Evolutionary conservation across 495 filamentous ascomycete genomes (phyloP).

Genomic region (Penicillium dipodomyicola): DNA sequence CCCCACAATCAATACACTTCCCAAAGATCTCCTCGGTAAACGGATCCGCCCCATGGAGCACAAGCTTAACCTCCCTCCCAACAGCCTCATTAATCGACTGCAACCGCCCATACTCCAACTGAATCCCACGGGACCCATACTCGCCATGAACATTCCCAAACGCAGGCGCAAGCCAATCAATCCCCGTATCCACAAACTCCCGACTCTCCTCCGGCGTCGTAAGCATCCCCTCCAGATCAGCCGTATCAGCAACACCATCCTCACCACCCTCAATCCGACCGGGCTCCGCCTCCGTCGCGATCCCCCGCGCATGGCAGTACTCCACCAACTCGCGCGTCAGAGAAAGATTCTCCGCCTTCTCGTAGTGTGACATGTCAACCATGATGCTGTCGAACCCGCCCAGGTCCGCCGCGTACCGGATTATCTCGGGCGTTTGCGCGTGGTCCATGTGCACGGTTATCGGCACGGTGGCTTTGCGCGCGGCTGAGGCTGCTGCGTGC

Average conservation of each 20-base stretch:
- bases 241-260: conserved; percentile 77
- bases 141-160: conserved; percentile 87
- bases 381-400: conserved; percentile 77
- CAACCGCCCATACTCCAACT: conserved; percentile 70
- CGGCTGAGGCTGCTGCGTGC: conserved; percentile 62
- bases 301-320: conserved; percentile 73
- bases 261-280: conserved; percentile 82
- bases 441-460: conserved; percentile 77
- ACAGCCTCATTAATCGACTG: conserved; percentile 60
- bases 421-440: conserved; percentile 68
- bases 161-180: conserved; percentile 79
- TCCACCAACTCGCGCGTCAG: conserved; percentile 66
- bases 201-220: conserved; percentile 76
- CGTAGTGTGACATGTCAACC: conserved; percentile 81
- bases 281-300: conserved; percentile 77
- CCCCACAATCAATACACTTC: conserved; percentile 66
- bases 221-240: conserved; percentile 67
- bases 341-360: conserved; percentile 75
- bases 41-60: conserved; percentile 76
- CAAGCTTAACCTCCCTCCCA: conserved; percentile 61
- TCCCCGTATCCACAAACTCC: conserved; percentile 75
- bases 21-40: conserved; percentile 67
- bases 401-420: conserved; percentile 62
- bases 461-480: conserved; percentile 63
- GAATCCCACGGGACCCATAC: conserved; percentile 72